Evolutionary conservation across 2,329 filamentous ascomycete species (phyloP), one percentile per base, ranked within the genome.

Genomic region (Fusarium sp.): DNA sequence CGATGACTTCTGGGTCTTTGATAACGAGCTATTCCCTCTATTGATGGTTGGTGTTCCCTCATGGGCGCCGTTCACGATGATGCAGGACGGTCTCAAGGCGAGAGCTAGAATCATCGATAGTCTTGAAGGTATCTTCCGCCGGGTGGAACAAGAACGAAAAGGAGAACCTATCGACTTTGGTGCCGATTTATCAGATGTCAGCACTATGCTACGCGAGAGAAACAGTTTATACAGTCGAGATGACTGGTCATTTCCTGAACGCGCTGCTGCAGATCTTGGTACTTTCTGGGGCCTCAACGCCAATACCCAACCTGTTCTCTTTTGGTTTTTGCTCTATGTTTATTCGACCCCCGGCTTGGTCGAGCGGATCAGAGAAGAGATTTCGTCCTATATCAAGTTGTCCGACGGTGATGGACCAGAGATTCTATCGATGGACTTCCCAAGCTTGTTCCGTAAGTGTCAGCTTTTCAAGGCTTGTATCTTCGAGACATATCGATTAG

Each of bases 281-380:
- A 49, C 68, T 15, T 58, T 73, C 8, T 73, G 71, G 70, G 68
- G 56, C 0, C 59, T 64, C 2, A 74, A 74, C 7, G 71, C 70
- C 10, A 72, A 74, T 22, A 28, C 65, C 5, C 67, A 73, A 10
- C 56, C 67, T 9, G 55, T 70, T 14, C 47, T 74, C 4, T 72
- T 71, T 41, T 73, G 71, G 71, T 50, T 73, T 3, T 24, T 70
- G 2, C 46, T 56, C 4, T 71, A 68, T 20, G 53, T 68, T 0
- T 71, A 71, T 32, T 63, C 71, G 0, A 71, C 71, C 0, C 47
- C 66, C 7, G 58, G 45, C 0, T 22, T 71, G 5, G 13, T 65
- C 2, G 19, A 71, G 1, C 40, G 56, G 1, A 37, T 72, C 7
- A 61, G 68, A 10, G 50, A 68, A 2, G 70, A 74, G 22, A 69